phyloP scores from a whole-genome alignment of 2,329 filamentous ascomycete genomes.

The Aureobasidium melanogenum region DNA sequence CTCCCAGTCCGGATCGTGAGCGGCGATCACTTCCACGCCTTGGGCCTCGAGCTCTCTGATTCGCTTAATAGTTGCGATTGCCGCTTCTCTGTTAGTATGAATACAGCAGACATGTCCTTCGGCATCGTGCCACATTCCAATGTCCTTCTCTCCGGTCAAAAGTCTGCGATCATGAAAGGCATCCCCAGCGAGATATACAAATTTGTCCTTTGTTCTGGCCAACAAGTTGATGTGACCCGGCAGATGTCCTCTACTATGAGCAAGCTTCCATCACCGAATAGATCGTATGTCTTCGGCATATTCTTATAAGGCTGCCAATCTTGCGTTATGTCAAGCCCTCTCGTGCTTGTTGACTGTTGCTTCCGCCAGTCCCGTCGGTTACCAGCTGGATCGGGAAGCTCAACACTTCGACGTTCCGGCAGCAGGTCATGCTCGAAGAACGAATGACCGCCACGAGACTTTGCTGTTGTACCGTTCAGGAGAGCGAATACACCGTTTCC shows the following conservation, averaged over 20 bases:
- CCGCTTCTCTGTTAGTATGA: conserved; percentile 40
- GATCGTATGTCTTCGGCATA: conserved; percentile 37
- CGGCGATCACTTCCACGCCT: conserved; percentile 43
- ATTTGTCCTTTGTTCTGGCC: conserved; percentile 32
- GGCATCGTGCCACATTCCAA: conserved; percentile 42
- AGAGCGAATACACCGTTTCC: conserved; percentile 40
- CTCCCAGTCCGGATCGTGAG: conserved; percentile 43
- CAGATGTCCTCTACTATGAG: conserved; percentile 43
- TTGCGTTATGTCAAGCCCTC: not conserved
- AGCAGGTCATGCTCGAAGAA: conserved; percentile 38
- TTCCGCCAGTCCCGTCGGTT: not conserved
- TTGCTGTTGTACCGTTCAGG: conserved; percentile 24
- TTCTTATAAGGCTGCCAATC: not conserved
- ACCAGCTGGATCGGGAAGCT: conserved; percentile 12
- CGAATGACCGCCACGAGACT: conserved; percentile 27
- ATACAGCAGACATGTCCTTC: conserved; percentile 40
- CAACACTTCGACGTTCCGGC: conserved; percentile 25
- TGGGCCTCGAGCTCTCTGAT: conserved; percentile 32
- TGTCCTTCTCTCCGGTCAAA: conserved; percentile 42
- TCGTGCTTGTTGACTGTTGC: not conserved
- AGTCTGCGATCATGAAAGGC: conserved; percentile 46
- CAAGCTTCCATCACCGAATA: conserved; percentile 39
- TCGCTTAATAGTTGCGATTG: conserved; percentile 27
- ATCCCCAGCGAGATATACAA: conserved; percentile 45
- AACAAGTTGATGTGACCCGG: conserved; percentile 45